Base-by-base conservation (phyloP, 164 flowering plant genomes). In the grape (Vitis vinifera) region DNA sequence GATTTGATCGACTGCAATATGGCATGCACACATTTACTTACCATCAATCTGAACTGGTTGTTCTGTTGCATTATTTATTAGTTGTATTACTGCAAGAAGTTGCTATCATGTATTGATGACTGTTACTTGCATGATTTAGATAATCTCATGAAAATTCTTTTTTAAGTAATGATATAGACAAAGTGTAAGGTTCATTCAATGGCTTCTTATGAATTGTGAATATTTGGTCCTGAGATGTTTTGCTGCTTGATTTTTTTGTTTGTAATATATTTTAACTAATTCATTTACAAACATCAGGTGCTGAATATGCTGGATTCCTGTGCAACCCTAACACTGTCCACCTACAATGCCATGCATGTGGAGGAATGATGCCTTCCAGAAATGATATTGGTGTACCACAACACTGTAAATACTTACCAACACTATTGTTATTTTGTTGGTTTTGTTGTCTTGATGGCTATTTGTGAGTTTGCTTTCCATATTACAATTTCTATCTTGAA, bases 301-400 rank as follows among this genome's bases (percentile, higher is more conserved):
- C 81, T 63, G 85, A 77, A 57, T 56, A 75, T 68, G 81, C 80
- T 73, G 98, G 93, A 51, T 94, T 86, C 67, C 82, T 47, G 58
- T 94, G 98, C 86, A 86, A 74, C 64, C 80, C 16, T 61, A 81
- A 75, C 61, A 90, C 96, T 50, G 76, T 77, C 51, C 98, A 94
- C 84, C 78, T 94, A 19, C 96, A 86, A 68, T 94, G 98, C 68
- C 89, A 92, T 11, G 81, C 83, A 51, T 94, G 98, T 69, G 89
- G 94, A 58, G 94, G 94, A 76, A 86, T 90, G 93, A 94, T 94
- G 97, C 98, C 98, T 69, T 87, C 89, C 48, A 83, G 98, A 73
- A 52, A 81, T 37, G 76, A 84, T 81, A 75, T 68, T 19, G 62
- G 53, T 76, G 81, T 85, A 23, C 96, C 96, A 14, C 98, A 94